Evolutionary conservation across 78 protist genomes (phyloP), one percentile per base, ranked within the genome.

Genomic region (Emiliania huxleyi): DNA sequence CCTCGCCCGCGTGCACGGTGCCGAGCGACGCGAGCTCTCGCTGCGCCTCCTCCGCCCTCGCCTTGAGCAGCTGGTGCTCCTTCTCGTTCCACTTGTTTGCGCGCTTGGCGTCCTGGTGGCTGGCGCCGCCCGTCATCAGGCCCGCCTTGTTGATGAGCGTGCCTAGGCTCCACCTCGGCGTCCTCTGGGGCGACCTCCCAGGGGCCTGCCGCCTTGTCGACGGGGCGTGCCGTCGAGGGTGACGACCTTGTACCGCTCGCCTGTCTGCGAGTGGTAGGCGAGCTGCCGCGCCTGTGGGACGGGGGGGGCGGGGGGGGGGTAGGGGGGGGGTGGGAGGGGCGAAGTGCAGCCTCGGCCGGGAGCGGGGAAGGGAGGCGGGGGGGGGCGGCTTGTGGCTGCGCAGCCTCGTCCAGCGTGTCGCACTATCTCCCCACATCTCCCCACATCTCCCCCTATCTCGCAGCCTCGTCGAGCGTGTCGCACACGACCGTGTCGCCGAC

Each of bases 171-270:
- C n/a, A n/a, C n/a, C n/a, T n/a, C n/a, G n/a, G n/a, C n/a, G n/a
- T n/a, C n/a, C n/a, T n/a, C n/a, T n/a, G n/a, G n/a, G n/a, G n/a
- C n/a, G n/a, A n/a, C n/a, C n/a, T n/a, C n/a, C n/a, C n/a, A n/a
- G n/a, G n/a, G n/a, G n/a, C n/a, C n/a, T n/a, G n/a, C n/a, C n/a
- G n/a, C n/a, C n/a, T n/a, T n/a, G n/a, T n/a, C n/a, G n/a, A n/a
- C n/a, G n/a, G n/a, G n/a, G n/a, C n/a, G n/a, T n/a, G 37, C 99
- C 99, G 15, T 98, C 97, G 23, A 97, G 38, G 21, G 99, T 96
- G 44, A 98, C 97, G 0, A 95, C 96, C 56, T 75, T 96, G 45
- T 69, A 38, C 52, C 45, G 49, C 37, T 45, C 69, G 38, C 0
- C 22, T n/a, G n/a, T n/a, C n/a, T 46, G n/a, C 1, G 55, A 38